phyloP scores from a whole-genome alignment of 345 rosid genomes.

The Sonneratia alba region DNA sequence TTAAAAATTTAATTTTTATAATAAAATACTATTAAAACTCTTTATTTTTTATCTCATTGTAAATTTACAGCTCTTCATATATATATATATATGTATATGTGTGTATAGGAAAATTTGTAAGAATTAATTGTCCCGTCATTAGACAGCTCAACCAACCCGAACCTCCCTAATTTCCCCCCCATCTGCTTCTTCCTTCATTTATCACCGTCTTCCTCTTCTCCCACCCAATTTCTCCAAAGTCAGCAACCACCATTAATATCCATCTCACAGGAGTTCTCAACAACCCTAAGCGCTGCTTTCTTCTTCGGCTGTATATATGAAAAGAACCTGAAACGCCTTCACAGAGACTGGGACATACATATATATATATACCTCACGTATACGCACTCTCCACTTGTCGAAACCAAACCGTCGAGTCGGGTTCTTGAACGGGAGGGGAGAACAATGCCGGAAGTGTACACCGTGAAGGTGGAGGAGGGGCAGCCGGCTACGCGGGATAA shows the following conservation, averaged over 20 bases:
- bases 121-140: not conserved
- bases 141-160: constrained; percentile 3
- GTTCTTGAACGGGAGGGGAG: not conserved
- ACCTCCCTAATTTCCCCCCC: not conserved
- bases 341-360: not conserved
- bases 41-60: too few relatives aligned
- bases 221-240: not conserved
- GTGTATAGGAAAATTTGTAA: too few relatives aligned
- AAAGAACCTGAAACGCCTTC: not conserved
- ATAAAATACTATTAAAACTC: too few relatives aligned
- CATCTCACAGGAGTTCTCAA: not conserved
- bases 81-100: too few relatives aligned
- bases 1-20: too few relatives aligned
- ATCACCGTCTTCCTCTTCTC: not conserved
- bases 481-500: constrained; percentile 30
- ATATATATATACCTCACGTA: too few relatives aligned
- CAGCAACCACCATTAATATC: not conserved
- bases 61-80: too few relatives aligned
- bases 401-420: not conserved
- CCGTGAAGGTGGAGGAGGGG: constrained; percentile 68
- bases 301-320: not conserved
- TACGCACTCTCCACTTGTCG: not conserved
- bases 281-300: not conserved
- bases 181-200: not conserved
- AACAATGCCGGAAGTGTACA: constrained; percentile 32